Evolutionary conservation across 2,329 filamentous ascomycete genomes (phyloP).

Genomic region (Elsinoe perseae): DNA sequence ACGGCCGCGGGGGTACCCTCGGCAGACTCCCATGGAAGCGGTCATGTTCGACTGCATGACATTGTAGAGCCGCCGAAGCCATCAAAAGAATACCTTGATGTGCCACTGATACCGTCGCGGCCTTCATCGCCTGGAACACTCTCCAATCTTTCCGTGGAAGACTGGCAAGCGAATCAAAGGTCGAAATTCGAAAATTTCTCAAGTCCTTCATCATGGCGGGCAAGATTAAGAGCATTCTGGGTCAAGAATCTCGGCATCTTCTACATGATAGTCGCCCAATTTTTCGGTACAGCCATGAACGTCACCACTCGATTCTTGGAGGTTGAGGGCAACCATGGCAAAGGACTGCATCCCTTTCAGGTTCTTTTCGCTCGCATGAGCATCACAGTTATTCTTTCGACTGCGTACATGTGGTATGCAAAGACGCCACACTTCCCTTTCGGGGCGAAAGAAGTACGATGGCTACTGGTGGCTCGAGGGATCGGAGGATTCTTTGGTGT

Average conservation of each 20-base stretch:
- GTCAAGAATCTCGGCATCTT: conserved; percentile 61
- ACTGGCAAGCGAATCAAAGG: conserved; percentile 25
- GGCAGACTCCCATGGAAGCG: not conserved
- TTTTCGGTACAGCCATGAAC: conserved; percentile 83
- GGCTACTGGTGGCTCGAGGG: conserved; percentile 61
- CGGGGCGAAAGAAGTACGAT: conserved; percentile 58
- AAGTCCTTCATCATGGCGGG: conserved; percentile 25
- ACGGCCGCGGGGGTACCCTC: not conserved
- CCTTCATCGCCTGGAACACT: conserved; percentile 36
- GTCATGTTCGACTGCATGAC: not conserved
- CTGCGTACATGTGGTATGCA: conserved; percentile 64
- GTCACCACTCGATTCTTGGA: conserved; percentile 70
- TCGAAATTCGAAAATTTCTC: conserved; percentile 19
- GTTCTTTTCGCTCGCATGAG: conserved; percentile 69
- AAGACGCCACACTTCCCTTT: conserved; percentile 62
- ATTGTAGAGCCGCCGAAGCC: not conserved
- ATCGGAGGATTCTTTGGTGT: conserved; percentile 67
- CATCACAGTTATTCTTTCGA: conserved; percentile 61
- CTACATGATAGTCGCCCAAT: conserved; percentile 64
- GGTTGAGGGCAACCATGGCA: conserved; percentile 55
- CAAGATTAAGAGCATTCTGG: conserved; percentile 44
- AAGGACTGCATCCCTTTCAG: conserved; percentile 73
- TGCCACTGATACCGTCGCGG: conserved; percentile 15
- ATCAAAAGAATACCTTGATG: conserved; percentile 11
- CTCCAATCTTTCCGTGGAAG: conserved; percentile 32